phyloP scores from a whole-genome alignment of 2,329 filamentous ascomycete genomes.

The Epichloe sp. region DNA sequence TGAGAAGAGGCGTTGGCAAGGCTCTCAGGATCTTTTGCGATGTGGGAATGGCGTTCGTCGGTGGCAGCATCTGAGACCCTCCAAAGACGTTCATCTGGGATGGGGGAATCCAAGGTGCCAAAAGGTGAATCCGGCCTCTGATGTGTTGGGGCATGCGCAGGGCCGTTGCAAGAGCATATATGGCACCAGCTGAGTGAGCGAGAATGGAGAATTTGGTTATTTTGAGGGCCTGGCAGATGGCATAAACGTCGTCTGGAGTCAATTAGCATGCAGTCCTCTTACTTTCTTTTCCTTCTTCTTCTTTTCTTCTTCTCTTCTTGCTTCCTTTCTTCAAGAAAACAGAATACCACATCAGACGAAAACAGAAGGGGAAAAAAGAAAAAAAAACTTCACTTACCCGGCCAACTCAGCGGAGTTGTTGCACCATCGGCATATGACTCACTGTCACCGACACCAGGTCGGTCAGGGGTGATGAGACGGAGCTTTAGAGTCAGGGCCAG shows the following conservation, averaged over 20 bases:
- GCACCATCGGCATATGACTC: slow-evolving; percentile 71
- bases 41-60: slow-evolving; percentile 76
- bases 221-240: slow-evolving; percentile 82
- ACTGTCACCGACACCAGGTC: slow-evolving; percentile 87
- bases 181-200: slow-evolving; percentile 93
- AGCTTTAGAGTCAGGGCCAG: slow-evolving; percentile 78
- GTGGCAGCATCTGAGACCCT: slow-evolving; percentile 58
- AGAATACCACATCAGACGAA: background rate
- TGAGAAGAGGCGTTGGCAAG: slow-evolving; percentile 79
- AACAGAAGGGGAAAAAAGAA: too few relatives aligned
- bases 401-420: slow-evolving; percentile 84
- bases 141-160: slow-evolving; percentile 94
- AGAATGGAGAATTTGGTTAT: slow-evolving; percentile 95
- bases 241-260: slow-evolving; percentile 61
- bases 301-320: background rate
- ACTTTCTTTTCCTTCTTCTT: too few relatives aligned
- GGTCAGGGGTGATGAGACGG: slow-evolving; percentile 82
- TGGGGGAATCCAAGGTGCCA: slow-evolving; percentile 97
- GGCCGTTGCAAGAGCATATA: slow-evolving; percentile 90
- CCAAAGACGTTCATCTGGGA: slow-evolving; percentile 79
- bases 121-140: slow-evolving; percentile 80
- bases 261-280: slow-evolving; percentile 14
- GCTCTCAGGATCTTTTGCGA: slow-evolving; percentile 84
- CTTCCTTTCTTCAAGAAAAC: background rate
- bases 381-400: slow-evolving; percentile 44